phyloP scores from a whole-genome alignment of 257 asterid species.

The Salvia miltiorrhiza region DNA sequence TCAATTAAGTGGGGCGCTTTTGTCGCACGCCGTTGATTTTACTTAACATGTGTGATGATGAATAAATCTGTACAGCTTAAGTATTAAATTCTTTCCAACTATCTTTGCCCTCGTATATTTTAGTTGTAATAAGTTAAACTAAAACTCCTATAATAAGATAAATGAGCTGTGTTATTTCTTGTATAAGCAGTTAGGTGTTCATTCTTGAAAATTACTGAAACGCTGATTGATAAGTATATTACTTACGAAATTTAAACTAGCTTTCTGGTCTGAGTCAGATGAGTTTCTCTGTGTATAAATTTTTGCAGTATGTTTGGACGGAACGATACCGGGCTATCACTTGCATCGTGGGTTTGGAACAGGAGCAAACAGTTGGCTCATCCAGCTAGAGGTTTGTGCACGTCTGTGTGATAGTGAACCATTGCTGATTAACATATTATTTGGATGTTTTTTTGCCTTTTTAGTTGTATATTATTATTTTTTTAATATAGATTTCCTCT shows the following conservation, averaged over 20 bases:
- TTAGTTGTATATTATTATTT: neutral
- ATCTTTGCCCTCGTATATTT: slow-evolving; percentile 5
- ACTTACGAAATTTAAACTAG: neutral
- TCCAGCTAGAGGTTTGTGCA: slow-evolving; percentile 81
- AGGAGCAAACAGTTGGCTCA: slow-evolving; percentile 91
- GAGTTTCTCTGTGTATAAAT: slow-evolving; percentile 11
- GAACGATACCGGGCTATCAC: slow-evolving; percentile 92
- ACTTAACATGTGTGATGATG: slow-evolving; percentile 20
- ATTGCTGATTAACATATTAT: neutral
- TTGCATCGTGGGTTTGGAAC: slow-evolving; percentile 74
- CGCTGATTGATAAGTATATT: neutral
- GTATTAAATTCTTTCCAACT: slow-evolving; percentile 19
- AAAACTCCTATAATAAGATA: neutral
- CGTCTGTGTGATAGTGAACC: neutral
- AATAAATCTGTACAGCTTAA: slow-evolving; percentile 5
- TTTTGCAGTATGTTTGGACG: slow-evolving; percentile 90
- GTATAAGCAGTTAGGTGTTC: neutral
- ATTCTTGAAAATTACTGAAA: neutral
- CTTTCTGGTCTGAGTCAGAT: neutral
- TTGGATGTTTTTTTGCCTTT: neutral
- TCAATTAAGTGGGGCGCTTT: slow-evolving; percentile 25
- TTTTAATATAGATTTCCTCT: neutral
- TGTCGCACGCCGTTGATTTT: slow-evolving; percentile 24
- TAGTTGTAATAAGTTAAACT: neutral
- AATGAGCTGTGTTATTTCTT: neutral